phyloP scores from a whole-genome alignment of 208 protist species.

The Leishmania arabica region DNA sequence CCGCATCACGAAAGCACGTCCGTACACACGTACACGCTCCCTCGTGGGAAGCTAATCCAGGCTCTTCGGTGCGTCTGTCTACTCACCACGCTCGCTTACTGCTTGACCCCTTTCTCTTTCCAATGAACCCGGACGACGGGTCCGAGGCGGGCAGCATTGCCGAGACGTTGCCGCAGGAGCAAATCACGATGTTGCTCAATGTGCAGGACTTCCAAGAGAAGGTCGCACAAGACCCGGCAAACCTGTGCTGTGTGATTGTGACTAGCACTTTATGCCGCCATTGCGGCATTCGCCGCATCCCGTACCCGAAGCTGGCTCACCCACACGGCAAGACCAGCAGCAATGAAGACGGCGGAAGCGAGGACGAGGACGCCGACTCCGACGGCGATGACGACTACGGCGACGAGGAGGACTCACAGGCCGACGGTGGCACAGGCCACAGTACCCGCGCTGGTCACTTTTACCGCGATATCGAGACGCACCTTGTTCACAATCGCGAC shows the following conservation, averaged over 20 bases:
- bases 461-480: constrained; percentile 53
- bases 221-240: constrained; percentile 56
- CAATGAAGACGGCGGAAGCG: constrained; percentile 13
- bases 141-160: constrained; percentile 24
- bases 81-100: neutral
- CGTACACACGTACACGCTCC: neutral
- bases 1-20: neutral
- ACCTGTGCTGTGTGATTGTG: constrained; percentile 75
- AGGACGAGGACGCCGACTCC: constrained; percentile 20
- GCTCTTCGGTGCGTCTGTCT: neutral
- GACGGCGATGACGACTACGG: constrained; percentile 35
- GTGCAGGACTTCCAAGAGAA: constrained; percentile 65
- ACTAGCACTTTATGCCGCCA: constrained; percentile 78
- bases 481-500: constrained; percentile 37
- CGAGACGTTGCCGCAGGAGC: constrained; percentile 38
- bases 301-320: constrained; percentile 40
- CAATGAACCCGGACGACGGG: constrained; percentile 17
- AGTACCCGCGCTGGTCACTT: constrained; percentile 21
- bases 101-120: neutral
- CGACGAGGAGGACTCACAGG: constrained; percentile 24
- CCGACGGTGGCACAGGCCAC: constrained; percentile 1
- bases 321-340: neutral
- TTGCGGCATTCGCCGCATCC: constrained; percentile 56
- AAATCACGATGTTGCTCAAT: constrained; percentile 64
- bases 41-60: neutral